These are phyloP conservation scores for Exidia glandulosa DNA, from an alignment of 768 basidiomycete genomes.

Conservation along the genomic window DNA sequence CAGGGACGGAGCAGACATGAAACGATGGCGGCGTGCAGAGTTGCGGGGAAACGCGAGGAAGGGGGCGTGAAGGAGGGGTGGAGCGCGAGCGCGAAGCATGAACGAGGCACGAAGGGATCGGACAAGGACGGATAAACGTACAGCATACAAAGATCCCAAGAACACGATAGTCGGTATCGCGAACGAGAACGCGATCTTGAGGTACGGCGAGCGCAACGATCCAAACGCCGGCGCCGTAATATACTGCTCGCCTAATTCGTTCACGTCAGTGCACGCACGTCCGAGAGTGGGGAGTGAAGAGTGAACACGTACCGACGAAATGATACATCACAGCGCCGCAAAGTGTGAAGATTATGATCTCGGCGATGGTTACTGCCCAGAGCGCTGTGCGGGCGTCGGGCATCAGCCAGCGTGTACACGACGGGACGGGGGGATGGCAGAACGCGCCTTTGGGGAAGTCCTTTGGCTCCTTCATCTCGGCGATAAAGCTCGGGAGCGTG, in stretches of 20 bases:
- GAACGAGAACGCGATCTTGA: conserved; percentile 36
- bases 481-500: conserved; percentile 35
- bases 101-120: no score
- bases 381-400: no score
- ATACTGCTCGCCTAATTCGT: conserved; percentile 27
- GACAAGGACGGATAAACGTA: conserved; percentile 9
- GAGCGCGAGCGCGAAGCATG: no score
- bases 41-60: no score
- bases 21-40: no score
- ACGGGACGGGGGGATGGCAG: no score
- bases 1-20: no score
- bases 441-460: conserved; percentile 39
- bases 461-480: conserved; percentile 36
- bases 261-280: no score
- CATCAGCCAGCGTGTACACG: no score
- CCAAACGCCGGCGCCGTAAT: conserved; percentile 34
- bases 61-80: no score
- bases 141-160: conserved; percentile 34
- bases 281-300: no score
- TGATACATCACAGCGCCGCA: conserved; percentile 36
- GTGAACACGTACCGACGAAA: conserved; percentile 19
- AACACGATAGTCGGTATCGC: conserved; percentile 35
- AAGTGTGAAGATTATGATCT: conserved; percentile 30
- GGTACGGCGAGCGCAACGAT: conserved; percentile 24
- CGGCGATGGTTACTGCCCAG: conserved; percentile 33